These are phyloP conservation scores for Rubus idaeus DNA, from an alignment of 306 rosid genomes.

Conservation along the genomic window DNA sequence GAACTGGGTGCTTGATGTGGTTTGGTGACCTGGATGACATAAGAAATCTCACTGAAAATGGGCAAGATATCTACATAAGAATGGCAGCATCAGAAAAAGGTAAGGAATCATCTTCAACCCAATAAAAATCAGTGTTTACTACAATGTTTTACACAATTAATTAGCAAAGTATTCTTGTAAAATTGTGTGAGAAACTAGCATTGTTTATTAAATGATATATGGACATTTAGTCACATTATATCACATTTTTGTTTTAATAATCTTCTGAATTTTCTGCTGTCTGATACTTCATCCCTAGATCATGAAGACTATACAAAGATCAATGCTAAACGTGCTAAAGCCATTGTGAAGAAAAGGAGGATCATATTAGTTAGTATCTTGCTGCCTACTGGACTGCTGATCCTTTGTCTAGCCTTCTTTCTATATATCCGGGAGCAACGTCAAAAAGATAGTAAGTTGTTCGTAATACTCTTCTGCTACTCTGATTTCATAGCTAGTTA, in stretches of 20 bases:
- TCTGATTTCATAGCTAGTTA: background rate
- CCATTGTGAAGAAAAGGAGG: background rate
- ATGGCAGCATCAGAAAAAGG: conserved; percentile 41
- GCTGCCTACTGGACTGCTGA: background rate
- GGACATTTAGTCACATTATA: background rate
- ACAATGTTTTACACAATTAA: background rate
- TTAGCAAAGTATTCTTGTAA: background rate
- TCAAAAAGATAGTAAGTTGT: background rate
- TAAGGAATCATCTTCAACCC: background rate
- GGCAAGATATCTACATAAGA: conserved; percentile 41
- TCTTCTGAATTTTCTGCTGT: background rate
- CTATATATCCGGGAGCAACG: background rate
- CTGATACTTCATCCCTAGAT: background rate
- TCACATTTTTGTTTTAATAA: background rate
- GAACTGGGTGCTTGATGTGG: conserved; percentile 53
- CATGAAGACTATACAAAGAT: background rate
- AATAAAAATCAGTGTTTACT: background rate
- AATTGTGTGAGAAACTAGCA: background rate
- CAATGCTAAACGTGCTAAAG: background rate
- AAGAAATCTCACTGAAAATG: conserved; percentile 20
- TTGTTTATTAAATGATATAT: background rate
- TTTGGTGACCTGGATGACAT: conserved; percentile 32
- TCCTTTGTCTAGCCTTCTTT: background rate
- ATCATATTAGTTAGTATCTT: background rate
- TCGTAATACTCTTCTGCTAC: background rate